A percentile compares a stretch with the other conserved stretches of the same genome.
These are phyloP conservation scores for Suillus variegatus DNA, from an alignment of 768 basidiomycete genomes.

Conservation along the genomic window DNA sequence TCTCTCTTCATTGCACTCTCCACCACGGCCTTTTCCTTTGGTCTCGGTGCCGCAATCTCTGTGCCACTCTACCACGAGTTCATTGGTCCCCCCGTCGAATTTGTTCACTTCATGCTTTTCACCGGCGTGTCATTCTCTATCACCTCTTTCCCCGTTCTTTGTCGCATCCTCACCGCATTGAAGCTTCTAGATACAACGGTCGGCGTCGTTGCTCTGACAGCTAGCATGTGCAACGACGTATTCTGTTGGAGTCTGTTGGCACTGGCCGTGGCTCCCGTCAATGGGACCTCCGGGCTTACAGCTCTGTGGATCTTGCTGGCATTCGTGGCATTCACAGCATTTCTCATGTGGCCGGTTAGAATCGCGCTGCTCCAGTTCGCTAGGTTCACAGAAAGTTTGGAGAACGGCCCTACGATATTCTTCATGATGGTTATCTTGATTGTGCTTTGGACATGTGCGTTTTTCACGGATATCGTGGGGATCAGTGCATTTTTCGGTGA, in stretches of 20 bases:
- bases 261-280: conserved; percentile 88
- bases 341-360: conserved; percentile 72
- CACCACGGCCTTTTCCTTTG: conserved; percentile 88
- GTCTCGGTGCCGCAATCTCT: conserved; percentile 73
- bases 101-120: conserved; percentile 93
- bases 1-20: conserved; percentile 71
- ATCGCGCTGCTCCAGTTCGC: conserved; percentile 70
- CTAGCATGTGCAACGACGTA: conserved; percentile 89
- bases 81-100: conserved; percentile 58
- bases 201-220: conserved; percentile 89
- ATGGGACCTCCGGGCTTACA: conserved; percentile 77
- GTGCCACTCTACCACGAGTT: conserved; percentile 78
- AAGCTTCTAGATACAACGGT: conserved; percentile 91
- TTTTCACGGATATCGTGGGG: conserved; percentile 94
- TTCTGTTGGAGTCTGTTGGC: conserved; percentile 90
- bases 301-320: conserved; percentile 83
- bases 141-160: conserved; percentile 88
- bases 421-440: conserved; percentile 89
- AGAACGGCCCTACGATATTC: conserved; percentile 80
- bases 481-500: conserved; percentile 88
- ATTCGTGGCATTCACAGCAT: conserved; percentile 77
- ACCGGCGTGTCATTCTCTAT: conserved; percentile 89
- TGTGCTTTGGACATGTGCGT: conserved; percentile 83
- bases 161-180: conserved; percentile 84
- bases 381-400: conserved; percentile 71